Percentiles rank a stretch among this genome's conserved stretches.
These are phyloP conservation scores for Aphanomyces invadans DNA, from an alignment of 352 stramenopile species.

Conservation along the genomic window DNA sequence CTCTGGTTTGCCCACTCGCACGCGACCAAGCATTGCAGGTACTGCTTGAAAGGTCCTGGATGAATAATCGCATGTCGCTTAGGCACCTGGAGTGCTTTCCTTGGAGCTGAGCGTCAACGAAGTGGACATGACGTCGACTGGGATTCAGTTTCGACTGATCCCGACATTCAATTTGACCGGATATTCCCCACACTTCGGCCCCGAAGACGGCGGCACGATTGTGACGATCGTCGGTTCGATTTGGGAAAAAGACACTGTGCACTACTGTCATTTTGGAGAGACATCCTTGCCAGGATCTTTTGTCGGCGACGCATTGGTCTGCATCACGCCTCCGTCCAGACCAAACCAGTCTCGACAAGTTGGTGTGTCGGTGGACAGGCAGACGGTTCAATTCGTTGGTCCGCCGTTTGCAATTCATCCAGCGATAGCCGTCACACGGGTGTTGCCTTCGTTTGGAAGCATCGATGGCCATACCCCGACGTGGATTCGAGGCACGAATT, in stretches of 20 bases:
- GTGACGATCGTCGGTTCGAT: conserved; percentile 27
- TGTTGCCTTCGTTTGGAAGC: conserved; percentile 30
- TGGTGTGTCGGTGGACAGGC: conserved; percentile 31
- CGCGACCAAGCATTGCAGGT: conserved; percentile 27
- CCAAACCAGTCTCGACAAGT: conserved; percentile 6
- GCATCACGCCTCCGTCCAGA: conserved; percentile 24
- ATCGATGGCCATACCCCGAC: conserved; percentile 25
- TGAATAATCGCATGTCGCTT: too few species aligned
- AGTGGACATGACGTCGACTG: conserved; percentile 28
- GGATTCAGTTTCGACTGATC: conserved; percentile 30
- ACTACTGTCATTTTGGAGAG: conserved; percentile 33
- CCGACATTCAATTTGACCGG: conserved; percentile 17
- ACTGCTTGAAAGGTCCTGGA: too few species aligned
- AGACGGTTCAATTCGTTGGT: conserved; percentile 20
- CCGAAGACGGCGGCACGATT: conserved; percentile 28
- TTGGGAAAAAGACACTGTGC: conserved; percentile 22
- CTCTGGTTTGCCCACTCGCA: neutral
- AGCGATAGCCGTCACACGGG: conserved; percentile 12
- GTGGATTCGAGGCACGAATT: conserved; percentile 32
- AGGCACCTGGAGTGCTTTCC: neutral
- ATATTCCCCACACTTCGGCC: conserved; percentile 31
- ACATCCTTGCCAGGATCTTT: neutral
- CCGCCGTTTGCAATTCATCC: conserved; percentile 32
- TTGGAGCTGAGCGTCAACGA: conserved; percentile 29
- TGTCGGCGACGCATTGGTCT: conserved; percentile 25